Evolutionary conservation across 257 asterid genomes (phyloP), one percentile per base, ranked within the genome.

Genomic region (Prunella vulgaris): DNA sequence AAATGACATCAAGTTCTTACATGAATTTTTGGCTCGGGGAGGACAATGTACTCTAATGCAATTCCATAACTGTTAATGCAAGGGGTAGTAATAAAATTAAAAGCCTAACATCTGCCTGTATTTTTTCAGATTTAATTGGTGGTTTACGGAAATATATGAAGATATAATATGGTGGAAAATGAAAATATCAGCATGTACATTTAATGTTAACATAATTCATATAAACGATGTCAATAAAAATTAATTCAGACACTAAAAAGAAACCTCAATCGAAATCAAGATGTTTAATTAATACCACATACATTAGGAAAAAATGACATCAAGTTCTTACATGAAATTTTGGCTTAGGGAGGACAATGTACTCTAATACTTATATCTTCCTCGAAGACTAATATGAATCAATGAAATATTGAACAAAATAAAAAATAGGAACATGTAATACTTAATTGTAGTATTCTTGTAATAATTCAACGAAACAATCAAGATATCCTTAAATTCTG

Each of bases 381-480:
- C 44, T 21, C 53, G 5, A 5, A 2, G 27, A 54, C 25, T 52
- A 21, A 7, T 8, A 52, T 1, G 42, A 38, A 70, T 24, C 6
- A 44, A 70, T 17, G 75, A 28, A 42, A 44, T 20, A 18, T 33
- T 52, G 3, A 8, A 7, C 14, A 35, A 58, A 58, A 1, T 42
- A 28, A 40, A 70, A n/a, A 15, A 66, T 20, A 42, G 54, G 30
- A 53, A 40, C 62, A 62, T 40, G 59, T n/a, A 58, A 58, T 59
- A 44, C 48, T 20, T 18, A 52, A 7, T 52, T 33, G 32, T 57
- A 54, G 30, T 40, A 20, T 5, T 63, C 60, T 58, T 21, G 20
- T 22, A 38, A 17, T 37, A 63, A 32, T 46, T 42, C 5, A 20
- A 28, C 57, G 33, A 64, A 63, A 56, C 59, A 51, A 77, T 73